A percentile compares a stretch with the other conserved stretches of the same genome.
Conservation (phyloP, 805 yeast genomes). For the Schwanniomyces yamadae region DNA sequence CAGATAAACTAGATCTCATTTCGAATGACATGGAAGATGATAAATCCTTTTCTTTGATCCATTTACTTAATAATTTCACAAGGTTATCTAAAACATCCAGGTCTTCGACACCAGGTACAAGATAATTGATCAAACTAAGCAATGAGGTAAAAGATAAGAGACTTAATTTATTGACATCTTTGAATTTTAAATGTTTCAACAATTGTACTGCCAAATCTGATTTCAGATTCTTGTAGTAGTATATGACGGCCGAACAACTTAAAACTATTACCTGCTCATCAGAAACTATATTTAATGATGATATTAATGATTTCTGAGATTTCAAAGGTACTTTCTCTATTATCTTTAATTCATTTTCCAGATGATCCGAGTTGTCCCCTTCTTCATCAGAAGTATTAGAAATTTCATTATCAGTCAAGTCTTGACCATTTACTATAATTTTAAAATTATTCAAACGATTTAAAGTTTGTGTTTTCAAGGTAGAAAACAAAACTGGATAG, state of each 20-base stretch:
- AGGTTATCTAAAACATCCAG: slow-evolving; percentile 26
- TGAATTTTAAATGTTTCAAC: slow-evolving; percentile 23
- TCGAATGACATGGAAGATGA: slow-evolving; percentile 18
- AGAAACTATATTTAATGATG: slow-evolving; percentile 30
- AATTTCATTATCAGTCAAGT: slow-evolving; percentile 30
- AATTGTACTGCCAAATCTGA: slow-evolving; percentile 18
- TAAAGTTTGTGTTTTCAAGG: slow-evolving; percentile 18
- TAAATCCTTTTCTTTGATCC: slow-evolving; percentile 28
- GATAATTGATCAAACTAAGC: slow-evolving; percentile 18
- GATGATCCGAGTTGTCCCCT: slow-evolving; percentile 14
- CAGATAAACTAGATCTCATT: slow-evolving; percentile 27
- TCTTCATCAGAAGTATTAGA: slow-evolving; percentile 13
- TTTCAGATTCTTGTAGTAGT: slow-evolving; percentile 19
- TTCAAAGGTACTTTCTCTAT: slow-evolving; percentile 1
- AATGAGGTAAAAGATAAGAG: slow-evolving; percentile 34
- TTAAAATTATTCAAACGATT: slow-evolving; percentile 20
- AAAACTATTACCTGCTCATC: slow-evolving; percentile 36
- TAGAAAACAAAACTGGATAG: slow-evolving; percentile 18
- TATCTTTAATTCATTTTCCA: slow-evolving; percentile 8
- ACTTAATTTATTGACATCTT: slow-evolving; percentile 18
- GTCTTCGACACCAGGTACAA: slow-evolving; percentile 19
- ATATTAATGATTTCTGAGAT: slow-evolving; percentile 22
- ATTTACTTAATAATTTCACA: slow-evolving; percentile 23
- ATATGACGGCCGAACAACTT: slow-evolving; percentile 23
- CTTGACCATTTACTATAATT: slow-evolving; percentile 23